Base-by-base conservation (phyloP, 2,329 filamentous ascomycete genomes). In the Alternaria triticina region DNA sequence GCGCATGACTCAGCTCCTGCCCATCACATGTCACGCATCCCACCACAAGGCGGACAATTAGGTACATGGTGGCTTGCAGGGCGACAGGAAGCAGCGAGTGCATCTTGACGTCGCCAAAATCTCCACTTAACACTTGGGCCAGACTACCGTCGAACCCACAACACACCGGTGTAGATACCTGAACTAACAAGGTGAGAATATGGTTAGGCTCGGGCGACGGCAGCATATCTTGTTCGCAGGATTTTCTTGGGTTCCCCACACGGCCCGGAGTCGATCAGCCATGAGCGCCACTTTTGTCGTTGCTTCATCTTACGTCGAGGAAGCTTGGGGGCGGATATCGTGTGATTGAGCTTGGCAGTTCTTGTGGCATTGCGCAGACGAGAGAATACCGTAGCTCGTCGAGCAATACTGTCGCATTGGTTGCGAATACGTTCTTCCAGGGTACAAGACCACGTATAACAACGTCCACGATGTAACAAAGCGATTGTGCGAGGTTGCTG, bases 41-140 rank as follows among this genome's bases (percentile, higher is more conserved):
- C 20, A 52, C 20, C 15, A 15, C 20, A 13, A 36, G 17, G 49
- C 17, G 25, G 30, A 52, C 28, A 17, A n/a, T 11, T 27, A 52
- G 49, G 49, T 40, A 52, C 49, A 52, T 52, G 49, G 30, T 52
- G 49, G 49, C 49, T 40, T 52, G 49, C 49, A 36, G 30, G 49
- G 20, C 9, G 20, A 52, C 47, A 22, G 11, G 20, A 12, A 15
- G n/a, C 3, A 9, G 15, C 13, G 15, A 22, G 49, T 23, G 36
- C 49, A 22, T 4, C 20, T 22, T 22, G 20, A 22, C 20, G 20
- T 22, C 20, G 20, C 20, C 20, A 22, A n/a, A 47, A 47, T 47
- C 22, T 25, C 49, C 49, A 52, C 49, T 2, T 13, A 6, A 15
- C n/a, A 40, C n/a, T 30, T 52, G 49, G 30, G 49, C 49, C 36